Evolutionary conservation across 768 basidiomycete species (phyloP), one percentile per base, ranked within the genome.

Genomic region (Naganishia randhawae): DNA sequence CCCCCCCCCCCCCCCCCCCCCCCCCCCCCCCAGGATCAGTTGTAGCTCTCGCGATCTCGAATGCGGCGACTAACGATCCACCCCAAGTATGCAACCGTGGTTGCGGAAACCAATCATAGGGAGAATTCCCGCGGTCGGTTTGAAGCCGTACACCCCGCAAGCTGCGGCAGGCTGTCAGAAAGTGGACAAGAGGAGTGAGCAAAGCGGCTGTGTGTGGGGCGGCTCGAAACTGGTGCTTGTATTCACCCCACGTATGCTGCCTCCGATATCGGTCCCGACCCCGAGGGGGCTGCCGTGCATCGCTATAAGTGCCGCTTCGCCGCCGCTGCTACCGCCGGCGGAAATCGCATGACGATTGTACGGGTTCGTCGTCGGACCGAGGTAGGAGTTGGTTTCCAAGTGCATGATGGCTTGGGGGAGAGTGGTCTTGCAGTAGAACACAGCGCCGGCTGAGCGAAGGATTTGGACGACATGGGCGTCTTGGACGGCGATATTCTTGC

Each of bases 321-420:
- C 92, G 7, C 92, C 92, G 3, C 88, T 89, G 0, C 89, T 92
- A 1, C 92, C 92, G 13, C 91, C 91, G 11, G 54, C n/a, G 5
- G 83, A 80, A 3, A 88, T 90, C 45, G 90, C 81, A 19, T 82
- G 82, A 13, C 88, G 85, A 74, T 92, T 91, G 74, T 83, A 81
- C 0, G 91, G 91, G 73, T 92, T 91, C 17, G 81, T 74, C 0
- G 91, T 92, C 63, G 89, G 83, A 1, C 91, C 91, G 33, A 92
- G 82, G 69, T 86, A 80, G 74, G 92, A 93, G 81, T 83, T 85
- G 0, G 89, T 87, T 77, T 95, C 91, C 1, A 84, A 82, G 85
- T 86, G 89, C 90, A 77, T 90, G 71, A 69, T 65, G 35, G 72
- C 70, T 45, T 66, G 69, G 14, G 70, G 69, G 0, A 73, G 64